Evolutionary conservation across 495 filamentous ascomycete genomes (phyloP), one percentile per base, ranked within the genome.

Genomic region (Penicillium tannophilum): DNA sequence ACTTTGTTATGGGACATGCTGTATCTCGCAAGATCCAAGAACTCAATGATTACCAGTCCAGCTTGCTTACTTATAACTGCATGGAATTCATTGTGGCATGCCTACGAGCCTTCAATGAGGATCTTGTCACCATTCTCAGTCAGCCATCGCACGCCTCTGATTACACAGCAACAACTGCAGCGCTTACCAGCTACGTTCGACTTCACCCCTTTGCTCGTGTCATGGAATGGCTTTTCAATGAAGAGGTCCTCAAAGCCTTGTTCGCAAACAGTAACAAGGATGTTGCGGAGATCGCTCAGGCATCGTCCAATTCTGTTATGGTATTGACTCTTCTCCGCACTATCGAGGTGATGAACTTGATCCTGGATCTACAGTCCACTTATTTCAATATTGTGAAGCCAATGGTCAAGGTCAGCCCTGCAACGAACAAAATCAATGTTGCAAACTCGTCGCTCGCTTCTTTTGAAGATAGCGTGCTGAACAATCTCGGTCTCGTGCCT

Each of bases 201-300:
- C 80, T 97, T 24, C 94, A 99, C 74, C 92, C 94, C 9, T 97
- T 97, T 63, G 86, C 89, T 19, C 85, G 94, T 39, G 90, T 92
- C 23, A 94, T 96, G 86, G 95, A 98, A 70, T 98, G 95, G 90
- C 81, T 98, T 70, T 97, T 96, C 68, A 96, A 96, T 63, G 90
- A 94, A 62, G 91, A 90, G 60, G 91, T 96, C 24, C 82, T 96
- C 54, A 81, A 81, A 60, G 84, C 86, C 20, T 72, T 99, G 14
- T 92, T 97, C 67, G 79, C 85, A 51, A 84, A 86, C 12, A 84
- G 92, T 39, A 85, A 90, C 54, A 85, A 93, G 66, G 83, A 94
- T 64, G 69, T 88, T 19, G 71, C 75, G 10, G 84, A 88, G 51
- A 79, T 98, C 44, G 78, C 85, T 48, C 83, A 80, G 48, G 82